Evolutionary conservation across 148 eudicot species (phyloP).

Genomic region (Heliamphora exappendiculata): DNA sequence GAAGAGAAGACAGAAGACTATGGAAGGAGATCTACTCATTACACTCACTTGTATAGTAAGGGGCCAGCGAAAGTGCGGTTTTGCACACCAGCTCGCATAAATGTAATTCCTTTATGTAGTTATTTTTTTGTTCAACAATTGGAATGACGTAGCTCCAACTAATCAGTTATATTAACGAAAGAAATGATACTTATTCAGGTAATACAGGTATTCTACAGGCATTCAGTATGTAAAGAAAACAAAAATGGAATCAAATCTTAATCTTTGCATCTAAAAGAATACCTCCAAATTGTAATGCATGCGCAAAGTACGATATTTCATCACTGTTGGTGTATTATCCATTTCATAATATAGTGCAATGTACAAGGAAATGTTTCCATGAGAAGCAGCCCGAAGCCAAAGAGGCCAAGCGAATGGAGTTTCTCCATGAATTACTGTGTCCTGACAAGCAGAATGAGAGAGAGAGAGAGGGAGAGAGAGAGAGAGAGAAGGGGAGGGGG

Average conservation of each 20-base stretch:
- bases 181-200: not conserved
- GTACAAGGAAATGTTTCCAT: constrained; percentile 58
- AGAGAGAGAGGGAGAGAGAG: not conserved
- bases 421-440: constrained; percentile 40
- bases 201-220: too few species aligned
- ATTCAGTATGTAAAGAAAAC: not conserved
- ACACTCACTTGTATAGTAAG: too few species aligned
- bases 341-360: constrained; percentile 75
- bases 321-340: constrained; percentile 50
- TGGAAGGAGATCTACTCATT: too few species aligned
- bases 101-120: not conserved
- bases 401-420: constrained; percentile 74
- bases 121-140: not conserved
- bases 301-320: constrained; percentile 80
- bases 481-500: not conserved
- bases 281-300: constrained; percentile 81
- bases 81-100: not conserved
- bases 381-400: constrained; percentile 86
- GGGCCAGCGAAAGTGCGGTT: too few species aligned
- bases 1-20: too few species aligned
- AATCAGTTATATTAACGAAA: not conserved
- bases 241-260: not conserved
- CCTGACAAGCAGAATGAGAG: constrained; percentile 27
- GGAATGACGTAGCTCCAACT: not conserved
- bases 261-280: constrained; percentile 8